Percentiles rank a stretch among this genome's conserved stretches.
These are phyloP conservation scores for Aspergillus sp. DNA, from an alignment of 2,329 filamentous ascomycete genomes.

Conservation along the genomic window DNA sequence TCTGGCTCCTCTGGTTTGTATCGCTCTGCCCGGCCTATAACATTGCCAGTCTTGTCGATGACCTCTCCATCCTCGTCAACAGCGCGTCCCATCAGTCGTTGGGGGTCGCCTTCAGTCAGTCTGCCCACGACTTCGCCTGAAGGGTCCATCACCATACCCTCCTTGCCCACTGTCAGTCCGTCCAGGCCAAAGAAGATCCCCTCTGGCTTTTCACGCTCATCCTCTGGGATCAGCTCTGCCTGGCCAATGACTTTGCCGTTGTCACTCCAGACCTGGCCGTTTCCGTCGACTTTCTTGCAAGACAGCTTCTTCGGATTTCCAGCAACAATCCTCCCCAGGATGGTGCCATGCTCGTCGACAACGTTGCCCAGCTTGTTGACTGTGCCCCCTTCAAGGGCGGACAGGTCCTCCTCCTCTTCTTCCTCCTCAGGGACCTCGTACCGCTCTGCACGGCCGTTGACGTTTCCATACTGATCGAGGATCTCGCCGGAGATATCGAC, in stretches of 20 bases:
- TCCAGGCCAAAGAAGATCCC: constrained; percentile 63
- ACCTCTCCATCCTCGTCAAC: constrained; percentile 71
- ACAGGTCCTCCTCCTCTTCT: constrained; percentile 53
- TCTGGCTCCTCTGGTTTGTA: constrained; percentile 63
- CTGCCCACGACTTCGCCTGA: constrained; percentile 48
- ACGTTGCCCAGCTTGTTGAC: constrained; percentile 66
- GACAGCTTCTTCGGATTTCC: constrained; percentile 56
- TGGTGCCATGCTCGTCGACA: constrained; percentile 57
- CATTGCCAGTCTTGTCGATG: constrained; percentile 65
- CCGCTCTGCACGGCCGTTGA: constrained; percentile 58
- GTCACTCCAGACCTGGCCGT: constrained; percentile 65
- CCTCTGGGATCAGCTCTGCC: constrained; percentile 57
- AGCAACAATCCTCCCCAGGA: constrained; percentile 58
- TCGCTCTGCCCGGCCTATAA: constrained; percentile 66
- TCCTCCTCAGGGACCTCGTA: constrained; percentile 53
- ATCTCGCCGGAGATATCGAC: constrained; percentile 84
- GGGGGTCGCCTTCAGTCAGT: constrained; percentile 63
- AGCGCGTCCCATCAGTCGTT: constrained; percentile 62
- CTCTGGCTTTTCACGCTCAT: constrained; percentile 48
- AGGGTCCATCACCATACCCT: constrained; percentile 54
- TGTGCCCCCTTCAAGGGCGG: constrained; percentile 57
- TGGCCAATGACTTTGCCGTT: constrained; percentile 60
- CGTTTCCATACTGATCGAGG: constrained; percentile 69
- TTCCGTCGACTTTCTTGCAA: constrained; percentile 61
- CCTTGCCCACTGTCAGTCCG: constrained; percentile 55